Evolutionary conservation across 805 yeast species (phyloP).

Genomic region (Candida nemodendra): DNA sequence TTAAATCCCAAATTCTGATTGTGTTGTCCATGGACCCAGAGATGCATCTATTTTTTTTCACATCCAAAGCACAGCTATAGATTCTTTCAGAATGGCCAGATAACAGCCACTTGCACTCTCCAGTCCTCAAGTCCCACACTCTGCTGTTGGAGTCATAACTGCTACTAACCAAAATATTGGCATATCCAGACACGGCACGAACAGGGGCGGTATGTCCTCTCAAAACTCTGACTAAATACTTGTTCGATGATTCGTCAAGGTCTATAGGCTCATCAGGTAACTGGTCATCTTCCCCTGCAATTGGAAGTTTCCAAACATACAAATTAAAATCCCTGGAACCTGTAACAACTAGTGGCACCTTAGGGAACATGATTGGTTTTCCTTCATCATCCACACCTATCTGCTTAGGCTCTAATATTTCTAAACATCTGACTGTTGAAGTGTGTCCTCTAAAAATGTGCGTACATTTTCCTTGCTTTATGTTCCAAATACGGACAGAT

Average conservation of each 20-base stretch:
- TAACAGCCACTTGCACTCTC: constrained; percentile 68
- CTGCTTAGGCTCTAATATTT: constrained; percentile 66
- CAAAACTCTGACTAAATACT: constrained; percentile 65
- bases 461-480: constrained; percentile 79
- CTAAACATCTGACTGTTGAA: constrained; percentile 89
- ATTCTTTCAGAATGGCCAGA: constrained; percentile 86
- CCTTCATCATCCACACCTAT: constrained; percentile 64
- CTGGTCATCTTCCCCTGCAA: constrained; percentile 35
- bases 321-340: constrained; percentile 83
- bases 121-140: constrained; percentile 85
- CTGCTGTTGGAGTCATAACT: constrained; percentile 88
- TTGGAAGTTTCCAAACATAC: constrained; percentile 76
- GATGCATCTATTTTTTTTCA: constrained; percentile 71
- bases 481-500: constrained; percentile 91
- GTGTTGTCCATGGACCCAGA: constrained; percentile 91
- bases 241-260: constrained; percentile 45
- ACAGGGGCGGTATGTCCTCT: constrained; percentile 80
- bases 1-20: constrained; percentile 86
- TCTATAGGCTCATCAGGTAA: constrained; percentile 39
- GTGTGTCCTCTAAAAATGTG: constrained; percentile 91
- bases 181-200: constrained; percentile 83
- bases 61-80: constrained; percentile 84
- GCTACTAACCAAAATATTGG: constrained; percentile 81
- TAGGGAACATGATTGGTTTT: constrained; percentile 54
- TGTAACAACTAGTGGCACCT: constrained; percentile 70